Evolutionary conservation across 441 rosid genomes (phyloP).

Genomic region (Raphanus hybrid): DNA sequence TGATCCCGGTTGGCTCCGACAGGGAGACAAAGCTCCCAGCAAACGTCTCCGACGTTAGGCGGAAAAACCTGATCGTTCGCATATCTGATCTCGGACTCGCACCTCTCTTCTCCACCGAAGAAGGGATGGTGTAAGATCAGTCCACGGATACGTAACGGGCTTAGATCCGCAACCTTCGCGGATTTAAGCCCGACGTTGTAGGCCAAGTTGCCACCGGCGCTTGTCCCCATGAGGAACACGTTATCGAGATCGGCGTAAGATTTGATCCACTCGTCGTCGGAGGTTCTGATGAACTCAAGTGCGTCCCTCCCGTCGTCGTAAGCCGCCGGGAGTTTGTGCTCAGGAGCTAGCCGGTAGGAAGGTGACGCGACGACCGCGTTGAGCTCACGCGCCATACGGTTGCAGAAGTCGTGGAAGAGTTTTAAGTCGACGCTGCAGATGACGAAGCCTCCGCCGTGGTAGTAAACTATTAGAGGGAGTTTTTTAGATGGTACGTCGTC

Average conservation of each 20-base stretch:
- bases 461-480: slow-evolving; percentile 54
- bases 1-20: slow-evolving; percentile 54
- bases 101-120: slow-evolving; percentile 53
- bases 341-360: slow-evolving; percentile 62
- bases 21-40: slow-evolving; percentile 53
- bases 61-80: slow-evolving; percentile 38
- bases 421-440: slow-evolving; percentile 34
- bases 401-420: slow-evolving; percentile 34
- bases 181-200: slow-evolving; percentile 45
- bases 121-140: slow-evolving; percentile 57
- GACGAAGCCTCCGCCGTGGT: slow-evolving; percentile 69
- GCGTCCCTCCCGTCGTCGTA: slow-evolving; percentile 59
- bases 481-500: slow-evolving; percentile 19
- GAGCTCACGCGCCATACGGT: slow-evolving; percentile 36
- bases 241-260: slow-evolving; percentile 42
- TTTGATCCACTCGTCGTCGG: slow-evolving; percentile 48
- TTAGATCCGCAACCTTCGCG: background rate
- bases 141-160: slow-evolving; percentile 54
- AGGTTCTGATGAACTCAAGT: slow-evolving; percentile 41
- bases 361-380: slow-evolving; percentile 47
- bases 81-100: slow-evolving; percentile 46
- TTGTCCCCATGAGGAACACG: slow-evolving; percentile 55
- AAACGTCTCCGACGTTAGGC: slow-evolving; percentile 29
- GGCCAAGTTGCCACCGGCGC: slow-evolving; percentile 58
- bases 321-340: slow-evolving; percentile 67